phyloP scores from a whole-genome alignment of 371 early-diverging fungal species.

The Haplosporangium sp. region DNA sequence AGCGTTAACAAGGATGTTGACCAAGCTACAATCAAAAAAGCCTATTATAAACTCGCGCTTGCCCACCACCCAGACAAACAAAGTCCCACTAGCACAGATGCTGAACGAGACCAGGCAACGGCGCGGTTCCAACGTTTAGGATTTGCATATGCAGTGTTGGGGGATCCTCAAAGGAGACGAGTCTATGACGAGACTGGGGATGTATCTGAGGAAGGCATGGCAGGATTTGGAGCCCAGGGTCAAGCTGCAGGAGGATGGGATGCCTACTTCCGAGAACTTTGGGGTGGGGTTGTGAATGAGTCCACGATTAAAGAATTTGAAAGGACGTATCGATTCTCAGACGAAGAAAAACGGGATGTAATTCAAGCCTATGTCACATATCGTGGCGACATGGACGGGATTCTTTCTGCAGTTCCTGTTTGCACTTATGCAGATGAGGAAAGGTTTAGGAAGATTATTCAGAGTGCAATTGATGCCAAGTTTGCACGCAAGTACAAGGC shows the following conservation, averaged over 20 bases:
- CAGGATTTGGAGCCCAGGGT: constrained; percentile 58
- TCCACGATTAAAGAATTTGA: constrained; percentile 80
- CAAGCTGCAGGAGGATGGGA: constrained; percentile 78
- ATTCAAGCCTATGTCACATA: constrained; percentile 71
- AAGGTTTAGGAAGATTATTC: constrained; percentile 75
- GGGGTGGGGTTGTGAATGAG: constrained; percentile 81
- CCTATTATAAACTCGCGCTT: constrained; percentile 87
- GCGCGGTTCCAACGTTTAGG: constrained; percentile 86
- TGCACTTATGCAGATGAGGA: constrained; percentile 75
- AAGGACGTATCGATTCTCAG: constrained; percentile 62
- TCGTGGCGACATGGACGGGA: constrained; percentile 82
- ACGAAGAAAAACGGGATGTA: constrained; percentile 87
- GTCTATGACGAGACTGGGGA: constrained; percentile 86
- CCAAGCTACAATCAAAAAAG: constrained; percentile 76
- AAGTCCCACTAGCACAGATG: constrained; percentile 64
- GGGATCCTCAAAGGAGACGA: constrained; percentile 77
- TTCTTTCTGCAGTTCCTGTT: constrained; percentile 75
- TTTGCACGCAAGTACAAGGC: constrained; percentile 61
- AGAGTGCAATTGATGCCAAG: constrained; percentile 70
- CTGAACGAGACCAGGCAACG: constrained; percentile 79
- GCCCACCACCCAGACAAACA: constrained; percentile 89
- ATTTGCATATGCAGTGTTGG: constrained; percentile 87
- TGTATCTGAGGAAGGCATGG: constrained; percentile 53
- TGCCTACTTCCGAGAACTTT: constrained; percentile 87
- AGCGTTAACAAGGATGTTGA: constrained; percentile 36